These are phyloP conservation scores for Penicillium sp. DNA, from an alignment of 2,329 filamentous ascomycete species.

Conservation along the genomic window DNA sequence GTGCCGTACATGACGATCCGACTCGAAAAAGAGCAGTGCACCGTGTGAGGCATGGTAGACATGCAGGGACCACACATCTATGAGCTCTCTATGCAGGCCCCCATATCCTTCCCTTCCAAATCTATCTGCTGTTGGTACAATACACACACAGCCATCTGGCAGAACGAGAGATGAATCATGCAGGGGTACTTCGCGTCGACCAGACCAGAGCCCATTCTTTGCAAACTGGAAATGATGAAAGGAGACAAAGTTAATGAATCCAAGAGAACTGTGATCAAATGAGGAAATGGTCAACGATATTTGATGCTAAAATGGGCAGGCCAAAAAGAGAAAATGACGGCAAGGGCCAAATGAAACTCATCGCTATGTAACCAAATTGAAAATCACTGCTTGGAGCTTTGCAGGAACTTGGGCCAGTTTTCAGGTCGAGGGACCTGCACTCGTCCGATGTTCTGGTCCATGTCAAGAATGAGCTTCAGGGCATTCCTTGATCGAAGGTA, in stretches of 20 bases:
- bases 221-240: constrained; percentile 4
- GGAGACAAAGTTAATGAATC: constrained; percentile 5
- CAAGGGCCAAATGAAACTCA: constrained; percentile 8
- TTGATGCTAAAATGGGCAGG: constrained; percentile 24
- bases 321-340: constrained; percentile 15
- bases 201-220: constrained; percentile 5
- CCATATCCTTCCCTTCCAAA: constrained; percentile 17
- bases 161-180: constrained; percentile 11
- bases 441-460: constrained; percentile 89
- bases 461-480: constrained; percentile 89
- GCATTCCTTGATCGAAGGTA: constrained; percentile 80
- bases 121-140: constrained; percentile 29
- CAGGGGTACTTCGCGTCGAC: constrained; percentile 2
- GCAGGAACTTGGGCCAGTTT: constrained; percentile 40
- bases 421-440: constrained; percentile 55
- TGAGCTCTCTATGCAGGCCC: constrained; percentile 10
- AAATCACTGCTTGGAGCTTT: constrained; percentile 30
- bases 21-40: constrained; percentile 4
- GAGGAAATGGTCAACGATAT: constrained; percentile 8
- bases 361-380: constrained; percentile 28
- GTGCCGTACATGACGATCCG: constrained; percentile 3
- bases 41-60: neutral
- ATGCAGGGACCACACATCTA: neutral
- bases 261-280: constrained; percentile 8
- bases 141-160: constrained; percentile 14